Evolutionary conservation across 2,329 filamentous ascomycete species (phyloP), one percentile per base, ranked within the genome.

Genomic region (Trichoderma breve): DNA sequence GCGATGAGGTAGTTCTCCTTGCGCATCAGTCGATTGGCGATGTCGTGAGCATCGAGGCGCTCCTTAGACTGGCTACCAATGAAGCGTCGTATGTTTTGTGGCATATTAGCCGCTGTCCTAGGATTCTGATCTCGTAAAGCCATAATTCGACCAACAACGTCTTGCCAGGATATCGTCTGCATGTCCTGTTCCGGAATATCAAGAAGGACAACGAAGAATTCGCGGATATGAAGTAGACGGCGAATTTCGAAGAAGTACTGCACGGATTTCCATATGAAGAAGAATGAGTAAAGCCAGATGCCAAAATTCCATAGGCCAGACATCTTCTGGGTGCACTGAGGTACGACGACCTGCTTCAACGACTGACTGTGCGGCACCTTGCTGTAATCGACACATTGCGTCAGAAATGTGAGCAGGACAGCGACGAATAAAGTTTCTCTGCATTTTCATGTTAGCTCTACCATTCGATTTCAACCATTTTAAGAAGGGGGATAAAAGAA

Each of bases 1-100:
- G 96, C 96, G 77, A 99, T 98, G 74, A 98, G 88, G 77, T 98
- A 99, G 78, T 99, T 99, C 74, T 98, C 95, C 78, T 93, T 92
- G 72, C 96, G 91, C 96, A 99, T 98, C 60, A 99, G 83, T 36
- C 96, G 90, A 79, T 98, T 99, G 7, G 96, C 96, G 80, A 99
- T 98, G 78, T 98, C 96, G 77, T 98, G 94, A 12, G 96, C 96
- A 81, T 98, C 96, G 76, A 99, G 91, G 74, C 95, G 89, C 82
- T 98, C 94, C 80, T 98, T 97, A 26, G 94, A 97, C 79, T 97
- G 94, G 72, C 91, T 94, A 60, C 93, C 92, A 74, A 95, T 86
- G 75, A 85, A 90, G n/a, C 82, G 83, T 3, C 87, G 85, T 72
- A 88, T 82, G 6, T 81, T 82, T 4, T 83, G 82, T 0, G 86